A percentile compares a stretch with the other conserved stretches of the same genome.
Evolutionary conservation across 139 green algal species (phyloP).

Genomic region (Chlamydomonas sp.): DNA sequence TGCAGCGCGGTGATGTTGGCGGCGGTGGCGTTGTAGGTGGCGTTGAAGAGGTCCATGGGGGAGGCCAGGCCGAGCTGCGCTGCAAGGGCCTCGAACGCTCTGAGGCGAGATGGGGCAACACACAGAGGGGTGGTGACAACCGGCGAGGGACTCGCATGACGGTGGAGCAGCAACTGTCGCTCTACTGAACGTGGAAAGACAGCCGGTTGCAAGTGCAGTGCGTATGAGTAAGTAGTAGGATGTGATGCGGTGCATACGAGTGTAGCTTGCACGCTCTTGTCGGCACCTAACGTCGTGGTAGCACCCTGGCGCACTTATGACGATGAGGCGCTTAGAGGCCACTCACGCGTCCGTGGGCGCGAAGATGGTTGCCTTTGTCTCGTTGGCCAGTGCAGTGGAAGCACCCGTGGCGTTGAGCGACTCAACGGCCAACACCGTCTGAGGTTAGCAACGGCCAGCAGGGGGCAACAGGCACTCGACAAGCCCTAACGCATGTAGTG

Average conservation of each 20-base stretch:
- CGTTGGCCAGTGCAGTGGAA: neutral
- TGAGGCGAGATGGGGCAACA: neutral
- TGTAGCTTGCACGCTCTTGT: too few relatives aligned
- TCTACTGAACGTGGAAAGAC: too few relatives aligned
- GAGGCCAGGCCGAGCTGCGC: neutral
- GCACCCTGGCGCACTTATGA: too few relatives aligned
- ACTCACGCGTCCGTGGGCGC: constrained; percentile 17
- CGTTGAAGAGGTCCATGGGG: constrained; percentile 30
- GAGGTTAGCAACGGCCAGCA: neutral
- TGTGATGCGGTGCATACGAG: too few relatives aligned
- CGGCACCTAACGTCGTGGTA: too few relatives aligned
- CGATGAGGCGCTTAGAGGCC: neutral
- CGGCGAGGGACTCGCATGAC: too few relatives aligned
- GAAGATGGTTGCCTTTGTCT: constrained; percentile 13
- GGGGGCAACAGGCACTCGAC: neutral
- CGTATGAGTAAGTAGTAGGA: too few relatives aligned
- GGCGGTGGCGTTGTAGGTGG: constrained; percentile 17
- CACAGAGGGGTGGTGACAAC: neutral
- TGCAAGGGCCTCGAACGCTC: neutral
- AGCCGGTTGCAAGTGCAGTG: too few relatives aligned
- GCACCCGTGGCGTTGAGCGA: constrained; percentile 1
- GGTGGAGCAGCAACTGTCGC: too few relatives aligned
- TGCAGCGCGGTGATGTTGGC: constrained; percentile 39
- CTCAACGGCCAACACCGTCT: constrained; percentile 7
- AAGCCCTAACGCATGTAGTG: too few relatives aligned